A percentile compares a stretch with the other conserved stretches of the same genome.
phyloP scores from a whole-genome alignment of 1,284 basidiomycete species.

The Austroboletus niveus region DNA sequence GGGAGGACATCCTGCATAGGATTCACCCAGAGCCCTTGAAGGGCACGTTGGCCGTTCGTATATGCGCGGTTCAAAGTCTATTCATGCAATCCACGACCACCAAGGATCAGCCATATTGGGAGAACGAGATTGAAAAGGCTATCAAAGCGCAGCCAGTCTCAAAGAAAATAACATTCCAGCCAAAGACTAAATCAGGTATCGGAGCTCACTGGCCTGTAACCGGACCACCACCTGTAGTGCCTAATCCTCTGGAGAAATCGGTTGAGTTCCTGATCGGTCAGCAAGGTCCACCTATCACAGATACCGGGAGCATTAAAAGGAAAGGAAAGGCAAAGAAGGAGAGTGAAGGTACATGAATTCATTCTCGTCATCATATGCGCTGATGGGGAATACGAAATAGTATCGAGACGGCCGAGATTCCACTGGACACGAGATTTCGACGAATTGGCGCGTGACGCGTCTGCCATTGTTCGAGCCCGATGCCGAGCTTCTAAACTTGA shows the following conservation, averaged over 20 bases:
- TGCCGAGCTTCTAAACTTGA: constrained; percentile 64
- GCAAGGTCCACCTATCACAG: constrained; percentile 47
- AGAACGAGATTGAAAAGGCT: constrained; percentile 53
- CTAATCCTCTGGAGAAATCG: constrained; percentile 49
- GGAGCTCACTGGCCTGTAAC: constrained; percentile 15
- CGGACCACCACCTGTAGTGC: constrained; percentile 36
- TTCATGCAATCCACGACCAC: constrained; percentile 57
- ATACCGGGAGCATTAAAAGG: constrained; percentile 29
- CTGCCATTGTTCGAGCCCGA: constrained; percentile 78
- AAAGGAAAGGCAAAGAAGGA: constrained; percentile 41
- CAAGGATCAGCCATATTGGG: constrained; percentile 57
- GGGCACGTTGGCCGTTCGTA: constrained; percentile 45
- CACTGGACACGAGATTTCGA: constrained; percentile 86
- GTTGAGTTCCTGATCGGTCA: constrained; percentile 53
- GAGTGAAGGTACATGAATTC: constrained; percentile 24
- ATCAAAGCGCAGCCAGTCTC: constrained; percentile 50
- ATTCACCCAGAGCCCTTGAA: constrained; percentile 54
- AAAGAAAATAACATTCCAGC: constrained; percentile 38
- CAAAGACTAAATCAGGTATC: constrained; percentile 23
- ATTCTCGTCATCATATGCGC: not conserved
- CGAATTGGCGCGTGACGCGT: constrained; percentile 82
- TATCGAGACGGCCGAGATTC: constrained; percentile 59
- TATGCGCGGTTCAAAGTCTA: constrained; percentile 51
- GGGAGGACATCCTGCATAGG: constrained; percentile 54
- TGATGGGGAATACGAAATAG: constrained; percentile 19